Evolutionary conservation across 495 filamentous ascomycete genomes (phyloP).

Genomic region (Arthonia radiata): DNA sequence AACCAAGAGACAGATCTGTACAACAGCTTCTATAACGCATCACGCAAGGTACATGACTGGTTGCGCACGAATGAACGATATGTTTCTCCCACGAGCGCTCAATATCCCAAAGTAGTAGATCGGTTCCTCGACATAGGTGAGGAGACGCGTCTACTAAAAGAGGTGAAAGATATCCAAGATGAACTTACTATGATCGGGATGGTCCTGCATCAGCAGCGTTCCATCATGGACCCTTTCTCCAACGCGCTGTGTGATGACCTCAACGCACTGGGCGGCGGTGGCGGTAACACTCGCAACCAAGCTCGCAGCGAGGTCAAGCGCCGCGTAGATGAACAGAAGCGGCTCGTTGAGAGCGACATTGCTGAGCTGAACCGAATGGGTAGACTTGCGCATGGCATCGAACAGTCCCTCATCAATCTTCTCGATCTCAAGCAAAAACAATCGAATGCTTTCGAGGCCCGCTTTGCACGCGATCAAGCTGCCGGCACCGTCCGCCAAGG

Average conservation of each 20-base stretch:
- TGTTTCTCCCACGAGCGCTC: conserved; percentile 8
- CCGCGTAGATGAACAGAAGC: conserved; percentile 32
- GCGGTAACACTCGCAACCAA: conserved; percentile 20
- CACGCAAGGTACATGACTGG: conserved; percentile 33
- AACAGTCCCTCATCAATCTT: conserved; percentile 16
- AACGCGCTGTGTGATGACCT: conserved; percentile 22
- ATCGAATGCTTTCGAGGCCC: conserved; percentile 44
- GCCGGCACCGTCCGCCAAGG: conserved; percentile 37
- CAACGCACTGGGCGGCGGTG: conserved; percentile 12
- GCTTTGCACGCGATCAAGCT: conserved; percentile 42
- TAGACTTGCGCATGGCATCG: conserved; percentile 6
- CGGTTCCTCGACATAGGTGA: conserved; percentile 40
- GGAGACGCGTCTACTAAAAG: conserved; percentile 38
- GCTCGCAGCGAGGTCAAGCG: conserved; percentile 27
- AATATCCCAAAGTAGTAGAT: conserved; percentile 22
- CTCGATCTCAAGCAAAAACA: conserved; percentile 42
- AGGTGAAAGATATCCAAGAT: conserved; percentile 48
- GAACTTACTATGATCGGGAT: conserved; percentile 47
- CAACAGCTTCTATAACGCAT: conserved; percentile 35
- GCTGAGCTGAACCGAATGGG: conserved; percentile 47
- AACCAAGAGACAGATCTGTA: conserved; percentile 39
- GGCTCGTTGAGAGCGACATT: conserved; percentile 31
- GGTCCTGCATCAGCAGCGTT: conserved; percentile 32
- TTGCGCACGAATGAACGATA: conserved; percentile 15
- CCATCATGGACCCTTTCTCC: conserved; percentile 29